Base-by-base conservation (phyloP, 164 flowering plant species). In the Umbellularia californica region DNA sequence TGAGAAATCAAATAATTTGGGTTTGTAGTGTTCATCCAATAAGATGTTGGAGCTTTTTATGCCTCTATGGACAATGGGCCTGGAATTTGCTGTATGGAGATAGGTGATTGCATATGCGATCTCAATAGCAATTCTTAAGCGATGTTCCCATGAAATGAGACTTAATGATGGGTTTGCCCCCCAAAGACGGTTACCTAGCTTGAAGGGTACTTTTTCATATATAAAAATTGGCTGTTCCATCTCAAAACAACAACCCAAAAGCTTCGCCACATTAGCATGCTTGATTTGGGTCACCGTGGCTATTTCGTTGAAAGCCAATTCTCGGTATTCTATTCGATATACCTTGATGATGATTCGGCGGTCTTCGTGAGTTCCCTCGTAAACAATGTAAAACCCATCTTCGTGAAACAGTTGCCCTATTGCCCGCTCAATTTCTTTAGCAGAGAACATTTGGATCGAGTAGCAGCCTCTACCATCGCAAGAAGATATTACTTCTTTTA, bases 181-280 rank as follows among this genome's bases (percentile, higher is more conserved):
- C 0, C 0, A 0, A 19, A 3, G 23, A 14, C 0, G 4, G 9
- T 13, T 1, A 9, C 1, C 0, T 0, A 20, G 7, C 3, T 5
- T 41, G 15, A 17, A 17, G 30, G 70, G 19, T 3, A 3, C 7
- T 15, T 27, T 27, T 17, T 67, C 50, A 17, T 33, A 67, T 9
- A 28, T 17, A 0, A 67, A 14, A 4, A 25, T 25, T 12, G 70
- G 70, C 1, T 14, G 2, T 15, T 15, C 22, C 47, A 41, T 67
- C 70, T 67, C 70, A 33, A 67, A 19, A 41, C 50, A 67, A 67
- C 70, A 67, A 12, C 70, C 70, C 47, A 67, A 13, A 2, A 67
- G 41, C 70, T 67, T 67, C 12, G 27, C 22, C 41, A 67, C 70
- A n/a, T 67, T 67, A 2, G 0, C 15, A 67, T 67, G 70, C 4